phyloP scores from a whole-genome alignment of 2,329 filamentous ascomycete species.

The Pezicula carpinea region DNA sequence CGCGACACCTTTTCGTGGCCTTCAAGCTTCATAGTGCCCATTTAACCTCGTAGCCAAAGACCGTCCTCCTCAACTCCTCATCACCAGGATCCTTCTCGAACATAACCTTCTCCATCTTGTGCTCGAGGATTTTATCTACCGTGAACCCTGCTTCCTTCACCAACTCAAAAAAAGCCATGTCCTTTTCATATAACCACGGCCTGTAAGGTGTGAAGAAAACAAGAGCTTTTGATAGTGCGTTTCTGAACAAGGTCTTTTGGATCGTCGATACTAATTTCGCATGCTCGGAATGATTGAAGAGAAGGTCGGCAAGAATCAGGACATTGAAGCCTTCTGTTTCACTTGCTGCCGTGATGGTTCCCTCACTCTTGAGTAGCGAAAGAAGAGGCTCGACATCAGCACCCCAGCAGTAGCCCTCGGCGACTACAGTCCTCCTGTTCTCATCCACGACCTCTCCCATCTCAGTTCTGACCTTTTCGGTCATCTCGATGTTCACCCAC shows the following conservation, averaged over 20 bases:
- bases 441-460: conserved; percentile 5
- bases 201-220: conserved; percentile 95
- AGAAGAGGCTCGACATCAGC: conserved; percentile 55
- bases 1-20: too few species aligned
- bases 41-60: conserved; percentile 36
- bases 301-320: conserved; percentile 78
- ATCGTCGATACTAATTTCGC: conserved; percentile 70
- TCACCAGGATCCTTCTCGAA: conserved; percentile 88
- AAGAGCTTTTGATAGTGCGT: conserved; percentile 45
- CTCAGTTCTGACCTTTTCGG: conserved; percentile 3
- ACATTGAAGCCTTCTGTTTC: conserved; percentile 60
- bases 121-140: conserved; percentile 77
- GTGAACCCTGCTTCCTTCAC: conserved; percentile 65
- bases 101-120: conserved; percentile 78
- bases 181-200: conserved; percentile 82
- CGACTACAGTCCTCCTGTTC: conserved; percentile 40
- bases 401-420: conserved; percentile 82
- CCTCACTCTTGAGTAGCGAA: conserved; percentile 43
- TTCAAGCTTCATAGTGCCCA: conserved; percentile 17
- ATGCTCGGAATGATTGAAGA: conserved; percentile 91
- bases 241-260: conserved; percentile 55
- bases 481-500: conserved; percentile 61
- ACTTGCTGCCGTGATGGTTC: conserved; percentile 7
- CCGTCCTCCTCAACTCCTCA: conserved; percentile 73
- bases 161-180: conserved; percentile 80